phyloP scores from a whole-genome alignment of 768 basidiomycete species.

The Mycena galericulata region DNA sequence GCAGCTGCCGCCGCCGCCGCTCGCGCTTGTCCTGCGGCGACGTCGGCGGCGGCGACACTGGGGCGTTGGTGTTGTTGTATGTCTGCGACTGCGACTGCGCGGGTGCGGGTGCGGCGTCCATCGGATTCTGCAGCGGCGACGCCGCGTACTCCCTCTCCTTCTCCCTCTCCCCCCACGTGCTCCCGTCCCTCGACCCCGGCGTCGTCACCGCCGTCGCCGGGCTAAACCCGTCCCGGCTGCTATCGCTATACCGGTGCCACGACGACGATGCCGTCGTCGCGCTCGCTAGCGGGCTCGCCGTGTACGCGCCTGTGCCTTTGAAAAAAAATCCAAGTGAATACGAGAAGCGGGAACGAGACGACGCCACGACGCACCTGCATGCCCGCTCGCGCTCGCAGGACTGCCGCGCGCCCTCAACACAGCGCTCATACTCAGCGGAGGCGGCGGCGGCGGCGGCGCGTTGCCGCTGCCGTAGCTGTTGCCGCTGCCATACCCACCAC shows the following conservation, averaged over 20 bases:
- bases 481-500: neutral
- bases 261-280: slow-evolving; percentile 5
- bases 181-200: slow-evolving; percentile 17
- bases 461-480: neutral
- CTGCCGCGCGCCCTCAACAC: no score
- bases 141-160: neutral
- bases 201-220: slow-evolving; percentile 31
- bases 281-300: neutral
- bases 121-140: neutral
- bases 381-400: slow-evolving; percentile 11
- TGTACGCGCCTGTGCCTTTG: neutral
- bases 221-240: slow-evolving; percentile 13
- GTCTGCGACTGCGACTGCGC: no score
- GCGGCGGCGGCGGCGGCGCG: slow-evolving; percentile 30
- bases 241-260: slow-evolving; percentile 15
- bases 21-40: slow-evolving; percentile 16
- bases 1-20: slow-evolving; percentile 27
- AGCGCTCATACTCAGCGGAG: slow-evolving; percentile 31
- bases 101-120: no score
- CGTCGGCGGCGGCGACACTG: neutral
- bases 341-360: no score
- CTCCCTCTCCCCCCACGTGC: neutral
- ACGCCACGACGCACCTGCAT: neutral
- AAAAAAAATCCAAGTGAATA: no score
- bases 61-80: no score